Base-by-base conservation (phyloP, 305 asterid genomes). In the Nicotiana rustica region DNA sequence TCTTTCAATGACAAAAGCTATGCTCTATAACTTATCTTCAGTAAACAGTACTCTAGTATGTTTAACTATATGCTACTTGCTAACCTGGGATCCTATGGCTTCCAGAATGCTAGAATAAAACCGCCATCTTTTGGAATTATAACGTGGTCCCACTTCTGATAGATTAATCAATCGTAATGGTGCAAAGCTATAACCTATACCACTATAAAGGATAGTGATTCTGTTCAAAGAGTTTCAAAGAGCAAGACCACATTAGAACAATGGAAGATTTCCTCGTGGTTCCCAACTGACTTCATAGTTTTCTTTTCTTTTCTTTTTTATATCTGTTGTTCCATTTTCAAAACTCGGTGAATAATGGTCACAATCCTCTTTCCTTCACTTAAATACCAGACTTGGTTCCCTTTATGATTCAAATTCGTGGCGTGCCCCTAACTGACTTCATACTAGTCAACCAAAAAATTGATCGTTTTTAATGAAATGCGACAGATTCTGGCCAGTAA, bases 211-310 rank as follows among this genome's bases (percentile, higher is more conserved):
- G 62, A 73, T 47, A 49, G 79, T 25, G 25, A 49, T 21, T 73
- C 79, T 49, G 64, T 25, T 73, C 44, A 73, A 75, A 25, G 25
- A 49, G 64, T 14, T 75, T 2, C 79, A 1, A 49, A 75, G 44
- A 49, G 21, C 10, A 4, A 75, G 44, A 75, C 25, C 44, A 52
- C 64, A 75, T 25, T 14, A 75, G 64, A 75, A 25, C 15, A 25
- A 49, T 25, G 25, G 17, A 52, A 73, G 62, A 10, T 41, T 41
- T 41, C 49, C 8, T 41, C 1, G 12, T 41, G 2, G 2, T 19
- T 73, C 61, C 62, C 15, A 21, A 71, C 3, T 25, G 62, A 75
- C 49, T 76, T 17, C 80, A 0, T 29, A 55, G 49, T 76, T 76
- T 55, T 5, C 52, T 15, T 29, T 5, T 55, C 3, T 29, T 14